Evolutionary conservation across 2,329 filamentous ascomycete species (phyloP), one percentile per base, ranked within the genome.

Genomic region (Tolypocladium sp.): DNA sequence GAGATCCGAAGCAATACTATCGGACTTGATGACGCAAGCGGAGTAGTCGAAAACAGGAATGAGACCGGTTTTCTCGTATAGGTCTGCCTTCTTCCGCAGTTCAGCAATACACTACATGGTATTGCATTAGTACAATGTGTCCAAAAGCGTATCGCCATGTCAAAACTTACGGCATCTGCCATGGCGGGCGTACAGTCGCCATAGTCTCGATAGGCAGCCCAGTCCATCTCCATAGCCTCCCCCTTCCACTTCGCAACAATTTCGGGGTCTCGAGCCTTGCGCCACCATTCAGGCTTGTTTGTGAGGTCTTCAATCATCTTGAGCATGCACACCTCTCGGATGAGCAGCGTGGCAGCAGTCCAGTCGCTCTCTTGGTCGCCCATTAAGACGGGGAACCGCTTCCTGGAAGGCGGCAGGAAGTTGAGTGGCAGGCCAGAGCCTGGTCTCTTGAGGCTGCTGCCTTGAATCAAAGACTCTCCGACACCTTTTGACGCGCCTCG

Each of bases 201-300:
- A 8, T 49, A 8, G 8, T 17, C 15, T 9, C 44, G 44, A 30
- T 49, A 30, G 1, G 25, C 6, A 20, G 4, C 25, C 44, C 44
- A 49, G 25, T 49, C 13, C 44, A 49, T 49, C 2, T 3, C 13
- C 44, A 30, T 17, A 20, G 25, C 44, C 44, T 49, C 44, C 4
- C 1, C 1, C 44, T 49, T 49, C 44, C 44, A 49, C 17, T 30
- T 49, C 4, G 25, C 13, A 4, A n/a, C 44, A 4, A 30, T 49
- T 0, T 66, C 60, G 0, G 63, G 51, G 22, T 71, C 63, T 1
- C 61, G 62, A 17, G 71, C 65, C 51, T 73, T 73, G 57, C 52
- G 59, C 70, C 70, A 72, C 71, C 71, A 73, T 7, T 71, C 67
- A 17, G 70, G 66, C 58, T 71, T 73, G 56, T 73, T 69, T 44